These are phyloP conservation scores for Phoma herbarum DNA, from an alignment of 2,329 filamentous ascomycete genomes.

Conservation along the genomic window DNA sequence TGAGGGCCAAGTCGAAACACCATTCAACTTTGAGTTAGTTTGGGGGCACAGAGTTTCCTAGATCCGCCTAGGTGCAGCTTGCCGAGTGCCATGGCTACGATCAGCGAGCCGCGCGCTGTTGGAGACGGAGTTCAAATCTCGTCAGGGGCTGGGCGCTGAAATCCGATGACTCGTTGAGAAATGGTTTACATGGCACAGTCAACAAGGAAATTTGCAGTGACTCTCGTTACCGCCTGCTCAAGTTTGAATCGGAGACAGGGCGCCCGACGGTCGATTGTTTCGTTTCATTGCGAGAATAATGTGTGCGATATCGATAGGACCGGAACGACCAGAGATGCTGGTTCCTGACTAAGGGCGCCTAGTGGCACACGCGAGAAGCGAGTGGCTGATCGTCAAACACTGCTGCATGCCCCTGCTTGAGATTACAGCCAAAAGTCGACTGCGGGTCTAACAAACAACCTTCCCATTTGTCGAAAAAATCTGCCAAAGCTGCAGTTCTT, in stretches of 20 bases:
- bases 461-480: slow-evolving; percentile 15
- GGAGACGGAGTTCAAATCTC: slow-evolving; percentile 21
- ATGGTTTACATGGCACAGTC: slow-evolving; percentile 4
- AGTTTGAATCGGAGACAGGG: slow-evolving; percentile 16
- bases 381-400: slow-evolving; percentile 49
- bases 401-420: slow-evolving; percentile 38
- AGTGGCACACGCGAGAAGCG: slow-evolving; percentile 35
- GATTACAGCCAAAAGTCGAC: slow-evolving; percentile 29
- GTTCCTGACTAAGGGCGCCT: slow-evolving; percentile 35
- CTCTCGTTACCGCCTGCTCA: slow-evolving; percentile 1
- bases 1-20: slow-evolving; percentile 22
- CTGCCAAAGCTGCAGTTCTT: slow-evolving; percentile 10
- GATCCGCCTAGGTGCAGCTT: slow-evolving; percentile 26
- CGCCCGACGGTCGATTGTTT: slow-evolving; percentile 11
- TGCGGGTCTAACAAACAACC: neutral
- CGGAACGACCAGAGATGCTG: slow-evolving; percentile 13
- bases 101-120: slow-evolving; percentile 36
- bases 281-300: slow-evolving; percentile 15
- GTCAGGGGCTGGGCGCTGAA: slow-evolving; percentile 33
- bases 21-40: slow-evolving; percentile 26
- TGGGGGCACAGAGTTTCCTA: slow-evolving; percentile 24
- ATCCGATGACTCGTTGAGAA: slow-evolving; percentile 11
- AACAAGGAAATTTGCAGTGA: neutral
- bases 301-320: slow-evolving; percentile 29
- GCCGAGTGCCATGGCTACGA: slow-evolving; percentile 25